Conservation (phyloP, 2,329 filamentous ascomycete genomes). For the Xylariaceae sp. region DNA sequence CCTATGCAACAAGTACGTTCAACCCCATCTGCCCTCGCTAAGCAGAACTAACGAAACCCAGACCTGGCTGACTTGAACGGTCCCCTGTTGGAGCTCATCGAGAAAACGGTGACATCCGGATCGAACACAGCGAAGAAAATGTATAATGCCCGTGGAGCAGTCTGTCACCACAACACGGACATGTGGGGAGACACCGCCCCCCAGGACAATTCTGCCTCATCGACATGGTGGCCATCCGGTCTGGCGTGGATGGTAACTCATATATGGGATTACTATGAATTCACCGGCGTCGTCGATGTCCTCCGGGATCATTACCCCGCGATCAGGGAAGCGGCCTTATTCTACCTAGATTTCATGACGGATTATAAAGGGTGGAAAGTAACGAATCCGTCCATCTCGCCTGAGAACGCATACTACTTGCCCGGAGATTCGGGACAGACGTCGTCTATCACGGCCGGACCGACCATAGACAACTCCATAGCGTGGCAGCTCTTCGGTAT, state of each 20-base stretch:
- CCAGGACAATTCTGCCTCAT: not conserved
- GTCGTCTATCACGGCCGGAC: not conserved
- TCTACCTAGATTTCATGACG: not conserved
- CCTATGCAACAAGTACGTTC: slow-evolving; percentile 7
- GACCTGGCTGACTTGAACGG: not conserved
- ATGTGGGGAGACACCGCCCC: not conserved
- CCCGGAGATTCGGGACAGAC: not conserved
- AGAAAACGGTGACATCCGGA: slow-evolving; percentile 1
- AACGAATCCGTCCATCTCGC: slow-evolving; percentile 1
- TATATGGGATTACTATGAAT: slow-evolving; percentile 1
- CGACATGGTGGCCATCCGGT: not conserved
- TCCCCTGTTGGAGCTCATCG: slow-evolving; percentile 1
- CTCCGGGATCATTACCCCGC: not conserved
- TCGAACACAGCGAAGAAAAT: not conserved
- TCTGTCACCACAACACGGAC: slow-evolving; percentile 4
- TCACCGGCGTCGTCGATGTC: not conserved
- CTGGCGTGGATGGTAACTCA: slow-evolving; percentile 3
- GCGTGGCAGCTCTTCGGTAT: not conserved
- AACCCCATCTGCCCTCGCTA: not conserved
- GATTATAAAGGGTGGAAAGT: slow-evolving; percentile 3
- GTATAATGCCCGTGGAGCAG: not conserved
- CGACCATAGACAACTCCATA: slow-evolving; percentile 1
- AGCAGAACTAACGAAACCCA: not conserved
- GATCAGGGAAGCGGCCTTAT: not conserved
- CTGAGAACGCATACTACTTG: slow-evolving; percentile 1